A percentile compares a stretch with the other conserved stretches of the same genome.
Evolutionary conservation across 805 yeast species (phyloP).

Genomic region (Cephaloascus albidus): DNA sequence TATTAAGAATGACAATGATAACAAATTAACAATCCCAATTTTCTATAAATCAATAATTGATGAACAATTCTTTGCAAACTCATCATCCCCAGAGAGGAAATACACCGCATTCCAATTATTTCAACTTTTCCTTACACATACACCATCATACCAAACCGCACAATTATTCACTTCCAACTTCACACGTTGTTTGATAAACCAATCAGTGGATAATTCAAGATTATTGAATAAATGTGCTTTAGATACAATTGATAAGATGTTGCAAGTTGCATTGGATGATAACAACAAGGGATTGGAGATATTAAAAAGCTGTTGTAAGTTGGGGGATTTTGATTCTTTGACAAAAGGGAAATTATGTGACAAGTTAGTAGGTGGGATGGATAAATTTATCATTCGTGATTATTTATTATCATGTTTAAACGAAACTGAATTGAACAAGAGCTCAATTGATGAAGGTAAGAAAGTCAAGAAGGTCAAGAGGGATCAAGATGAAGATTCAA

Average conservation of each 20-base stretch:
- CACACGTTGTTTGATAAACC: constrained; percentile 67
- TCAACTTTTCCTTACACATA: constrained; percentile 28
- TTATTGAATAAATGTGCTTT: constrained; percentile 57
- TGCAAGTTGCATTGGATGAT: no score
- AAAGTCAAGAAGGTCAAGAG: no score
- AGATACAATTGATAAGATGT: no score
- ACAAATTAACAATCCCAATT: constrained; percentile 34
- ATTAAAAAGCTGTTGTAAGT: constrained; percentile 19
- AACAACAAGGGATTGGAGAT: constrained; percentile 22
- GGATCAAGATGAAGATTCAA: no score
- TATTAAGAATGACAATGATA: constrained; percentile 12
- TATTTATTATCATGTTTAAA: constrained; percentile 1
- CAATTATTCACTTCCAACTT: constrained; percentile 53
- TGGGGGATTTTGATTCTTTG: constrained; percentile 58
- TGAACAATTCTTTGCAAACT: constrained; percentile 66
- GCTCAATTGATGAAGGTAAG: constrained; percentile 10
- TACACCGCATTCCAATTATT: constrained; percentile 79
- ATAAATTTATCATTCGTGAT: constrained; percentile 3
- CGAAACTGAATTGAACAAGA: constrained; percentile 1
- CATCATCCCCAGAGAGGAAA: constrained; percentile 79
- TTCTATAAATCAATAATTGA: constrained; percentile 80
- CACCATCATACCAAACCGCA: constrained; percentile 6
- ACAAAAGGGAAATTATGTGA: constrained; percentile 67
- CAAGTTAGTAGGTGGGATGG: constrained; percentile 11
- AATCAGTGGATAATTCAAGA: constrained; percentile 57